Evolutionary conservation across 139 green algal genomes (phyloP).

Genomic region (Chlorella sp.): DNA sequence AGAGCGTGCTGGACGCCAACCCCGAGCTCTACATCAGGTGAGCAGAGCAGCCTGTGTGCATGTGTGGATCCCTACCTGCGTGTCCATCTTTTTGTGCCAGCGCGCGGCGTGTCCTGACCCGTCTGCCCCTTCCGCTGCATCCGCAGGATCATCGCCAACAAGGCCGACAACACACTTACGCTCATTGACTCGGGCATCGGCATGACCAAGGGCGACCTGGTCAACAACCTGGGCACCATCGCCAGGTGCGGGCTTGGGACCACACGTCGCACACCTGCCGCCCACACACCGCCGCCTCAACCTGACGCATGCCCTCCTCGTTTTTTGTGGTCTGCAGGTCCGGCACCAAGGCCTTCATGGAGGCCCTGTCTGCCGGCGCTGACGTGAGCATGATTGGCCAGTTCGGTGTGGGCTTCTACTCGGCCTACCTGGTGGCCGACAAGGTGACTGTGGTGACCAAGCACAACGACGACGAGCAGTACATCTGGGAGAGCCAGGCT

Average conservation of each 20-base stretch:
- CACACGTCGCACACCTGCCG: neutral
- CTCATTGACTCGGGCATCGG: conserved; percentile 94
- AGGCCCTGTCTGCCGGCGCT: conserved; percentile 94
- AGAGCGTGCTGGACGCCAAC: conserved; percentile 88
- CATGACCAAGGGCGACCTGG: conserved; percentile 97
- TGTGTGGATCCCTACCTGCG: too few relatives aligned
- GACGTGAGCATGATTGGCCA: conserved; percentile 99
- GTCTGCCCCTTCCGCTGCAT: neutral
- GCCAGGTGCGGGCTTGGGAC: conserved; percentile 63
- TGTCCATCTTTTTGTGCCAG: too few relatives aligned
- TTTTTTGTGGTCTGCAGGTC: conserved; percentile 48
- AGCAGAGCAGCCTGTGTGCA: too few relatives aligned
- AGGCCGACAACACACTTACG: conserved; percentile 93
- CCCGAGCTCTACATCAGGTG: conserved; percentile 94
- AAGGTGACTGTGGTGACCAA: conserved; percentile 84
- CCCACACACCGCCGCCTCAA: neutral
- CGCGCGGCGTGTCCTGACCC: neutral
- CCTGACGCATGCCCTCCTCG: too few relatives aligned
- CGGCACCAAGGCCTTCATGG: conserved; percentile 99
- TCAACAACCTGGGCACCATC: conserved; percentile 99
- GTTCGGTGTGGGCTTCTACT: conserved; percentile 99
- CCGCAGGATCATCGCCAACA: conserved; percentile 82
- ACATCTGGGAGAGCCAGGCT: conserved; percentile 97
- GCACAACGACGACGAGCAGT: conserved; percentile 99
- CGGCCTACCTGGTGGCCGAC: conserved; percentile 98